A percentile compares a stretch with the other conserved stretches of the same genome.
These are phyloP conservation scores for Phytophthora niederhauseri DNA, from an alignment of 352 stramenopile genomes.

Conservation along the genomic window DNA sequence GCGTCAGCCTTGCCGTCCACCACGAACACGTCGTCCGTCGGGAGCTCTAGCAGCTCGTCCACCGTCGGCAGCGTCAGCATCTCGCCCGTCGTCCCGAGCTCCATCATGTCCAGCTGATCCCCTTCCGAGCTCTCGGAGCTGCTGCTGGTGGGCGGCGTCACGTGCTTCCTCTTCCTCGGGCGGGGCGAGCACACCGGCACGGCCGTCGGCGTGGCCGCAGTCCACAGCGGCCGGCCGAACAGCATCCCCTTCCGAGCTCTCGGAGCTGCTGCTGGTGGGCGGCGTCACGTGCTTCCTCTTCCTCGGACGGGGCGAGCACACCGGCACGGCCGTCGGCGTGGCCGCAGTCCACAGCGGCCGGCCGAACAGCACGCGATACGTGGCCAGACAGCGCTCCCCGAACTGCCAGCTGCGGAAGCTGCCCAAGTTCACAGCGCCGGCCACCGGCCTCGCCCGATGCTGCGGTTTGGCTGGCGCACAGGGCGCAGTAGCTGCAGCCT, in stretches of 20 bases:
- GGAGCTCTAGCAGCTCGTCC: slow-evolving; percentile 33
- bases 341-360: slow-evolving; percentile 32
- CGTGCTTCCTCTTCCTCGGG: slow-evolving; percentile 29
- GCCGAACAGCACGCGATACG: slow-evolving; percentile 55
- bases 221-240: slow-evolving; percentile 42
- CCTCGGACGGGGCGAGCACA: slow-evolving; percentile 10
- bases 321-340: slow-evolving; percentile 1
- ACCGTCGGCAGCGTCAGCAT: slow-evolving; percentile 27
- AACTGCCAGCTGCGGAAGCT: slow-evolving; percentile 35
- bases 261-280: slow-evolving; percentile 29
- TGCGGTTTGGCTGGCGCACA: slow-evolving; percentile 3
- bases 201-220: slow-evolving; percentile 1
- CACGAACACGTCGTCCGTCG: slow-evolving; percentile 25
- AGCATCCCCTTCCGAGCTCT: slow-evolving; percentile 42
- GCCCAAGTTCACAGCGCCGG: slow-evolving; percentile 34
- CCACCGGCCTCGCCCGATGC: slow-evolving; percentile 18
- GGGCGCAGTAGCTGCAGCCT: neutral
- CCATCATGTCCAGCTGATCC: neutral
- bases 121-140: slow-evolving; percentile 23
- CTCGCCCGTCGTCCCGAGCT: slow-evolving; percentile 3
- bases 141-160: slow-evolving; percentile 27
- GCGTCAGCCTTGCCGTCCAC: slow-evolving; percentile 9
- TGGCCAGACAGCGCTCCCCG: slow-evolving; percentile 42
- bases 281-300: slow-evolving; percentile 32
- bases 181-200: slow-evolving; percentile 5